Percentiles rank a stretch among this genome's conserved stretches.
phyloP scores from a whole-genome alignment of 1,284 basidiomycete species.

The Ceratobasidium sp. region DNA sequence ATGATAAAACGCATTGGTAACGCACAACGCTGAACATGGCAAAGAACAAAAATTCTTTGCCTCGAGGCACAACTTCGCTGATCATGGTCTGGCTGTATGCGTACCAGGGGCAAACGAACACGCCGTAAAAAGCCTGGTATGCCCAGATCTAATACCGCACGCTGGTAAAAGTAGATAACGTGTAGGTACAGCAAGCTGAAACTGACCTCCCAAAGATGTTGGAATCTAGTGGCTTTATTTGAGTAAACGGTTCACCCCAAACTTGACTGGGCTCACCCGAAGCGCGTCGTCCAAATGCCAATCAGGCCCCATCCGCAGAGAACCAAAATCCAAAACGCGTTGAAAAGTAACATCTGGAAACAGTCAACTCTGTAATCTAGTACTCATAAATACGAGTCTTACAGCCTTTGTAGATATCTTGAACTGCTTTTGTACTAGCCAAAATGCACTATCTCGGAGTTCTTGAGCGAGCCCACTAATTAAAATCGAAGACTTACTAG shows the following conservation, averaged over 20 bases:
- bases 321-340: conserved; percentile 78
- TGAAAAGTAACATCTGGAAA: conserved; percentile 73
- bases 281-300: conserved; percentile 76
- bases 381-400: conserved; percentile 47
- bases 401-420: conserved; percentile 77
- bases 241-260: too few relatives aligned
- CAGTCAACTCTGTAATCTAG: background rate
- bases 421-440: conserved; percentile 79
- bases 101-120: conserved; percentile 84
- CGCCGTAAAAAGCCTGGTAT: conserved; percentile 70
- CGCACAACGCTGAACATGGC: conserved; percentile 73
- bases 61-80: conserved; percentile 77
- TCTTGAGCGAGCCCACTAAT: background rate
- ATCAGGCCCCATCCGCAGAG: conserved; percentile 80
- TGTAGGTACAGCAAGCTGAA: conserved; percentile 50
- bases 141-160: conserved; percentile 50
- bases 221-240: conserved; percentile 58
- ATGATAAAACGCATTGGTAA: conserved; percentile 35
- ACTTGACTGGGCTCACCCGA: conserved; percentile 58
- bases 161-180: conserved; percentile 41
- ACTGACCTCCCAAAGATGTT: conserved; percentile 86
- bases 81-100: conserved; percentile 88
- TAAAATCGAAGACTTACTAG: conserved; percentile 62
- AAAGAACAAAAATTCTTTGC: conserved; percentile 72
- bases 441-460: conserved; percentile 62